Evolutionary conservation across 768 basidiomycete species (phyloP).

Genomic region (Podaxis sp.): DNA sequence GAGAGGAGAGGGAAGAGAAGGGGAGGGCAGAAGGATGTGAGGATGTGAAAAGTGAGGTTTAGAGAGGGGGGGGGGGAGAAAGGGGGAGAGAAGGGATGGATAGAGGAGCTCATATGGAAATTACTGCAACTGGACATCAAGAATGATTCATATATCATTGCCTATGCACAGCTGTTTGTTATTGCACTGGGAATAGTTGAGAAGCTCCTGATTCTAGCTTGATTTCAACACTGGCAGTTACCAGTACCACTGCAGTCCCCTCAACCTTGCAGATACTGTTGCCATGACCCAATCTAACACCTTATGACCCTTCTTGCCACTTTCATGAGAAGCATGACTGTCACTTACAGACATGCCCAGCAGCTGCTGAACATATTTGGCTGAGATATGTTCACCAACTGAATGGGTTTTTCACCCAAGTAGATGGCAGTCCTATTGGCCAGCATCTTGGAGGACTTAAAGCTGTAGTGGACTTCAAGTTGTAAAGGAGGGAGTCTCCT

Average conservation of each 20-base stretch:
- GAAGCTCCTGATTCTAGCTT: neutral
- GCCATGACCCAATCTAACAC: neutral
- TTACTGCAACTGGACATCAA: neutral
- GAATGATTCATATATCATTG: neutral
- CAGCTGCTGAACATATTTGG: neutral
- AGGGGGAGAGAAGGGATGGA: conserved; percentile 1
- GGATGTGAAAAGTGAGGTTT: conserved; percentile 5
- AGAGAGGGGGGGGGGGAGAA: neutral
- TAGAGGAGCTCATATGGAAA: conserved; percentile 13
- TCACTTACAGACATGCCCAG: neutral
- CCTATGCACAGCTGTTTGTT: neutral
- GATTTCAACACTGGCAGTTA: neutral
- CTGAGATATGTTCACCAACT: neutral
- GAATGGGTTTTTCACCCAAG: neutral
- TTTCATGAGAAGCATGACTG: neutral
- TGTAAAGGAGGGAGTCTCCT: neutral
- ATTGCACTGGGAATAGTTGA: neutral
- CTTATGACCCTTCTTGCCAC: neutral
- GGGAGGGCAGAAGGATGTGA: conserved; percentile 3
- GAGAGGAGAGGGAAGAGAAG: neutral
- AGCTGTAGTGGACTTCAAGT: neutral
- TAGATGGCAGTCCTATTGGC: neutral
- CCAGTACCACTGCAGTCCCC: neutral
- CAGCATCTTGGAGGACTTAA: neutral
- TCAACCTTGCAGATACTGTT: neutral